Conservation (phyloP, 768 basidiomycete species). For the Naganishia kalamii region DNA sequence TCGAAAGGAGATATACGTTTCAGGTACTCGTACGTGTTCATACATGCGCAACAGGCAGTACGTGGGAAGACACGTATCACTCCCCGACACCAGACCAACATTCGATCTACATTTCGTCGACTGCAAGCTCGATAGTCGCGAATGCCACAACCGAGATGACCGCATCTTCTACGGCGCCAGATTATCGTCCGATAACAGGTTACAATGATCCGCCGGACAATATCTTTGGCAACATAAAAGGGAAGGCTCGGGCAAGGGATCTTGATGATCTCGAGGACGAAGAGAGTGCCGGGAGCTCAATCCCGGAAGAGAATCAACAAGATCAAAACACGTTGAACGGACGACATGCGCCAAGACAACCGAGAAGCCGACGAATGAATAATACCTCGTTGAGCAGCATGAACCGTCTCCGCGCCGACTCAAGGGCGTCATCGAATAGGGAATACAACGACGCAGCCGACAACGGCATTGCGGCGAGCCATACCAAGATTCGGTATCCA, state of each 20-base stretch:
- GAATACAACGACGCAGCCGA: neutral
- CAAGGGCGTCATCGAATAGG: neutral
- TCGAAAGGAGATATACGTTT: neutral
- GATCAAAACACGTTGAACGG: neutral
- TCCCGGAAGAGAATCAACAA: neutral
- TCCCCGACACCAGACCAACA: too few relatives aligned
- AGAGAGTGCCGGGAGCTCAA: neutral
- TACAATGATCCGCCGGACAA: conserved; percentile 1
- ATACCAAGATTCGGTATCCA: neutral
- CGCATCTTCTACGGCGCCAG: neutral
- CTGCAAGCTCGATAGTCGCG: neutral
- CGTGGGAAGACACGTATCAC: too few relatives aligned
- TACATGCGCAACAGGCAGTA: too few relatives aligned
- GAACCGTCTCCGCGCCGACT: neutral
- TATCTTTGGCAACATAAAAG: neutral
- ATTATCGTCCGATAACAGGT: neutral
- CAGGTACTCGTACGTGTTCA: too few relatives aligned
- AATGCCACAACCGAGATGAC: neutral
- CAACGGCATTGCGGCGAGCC: neutral
- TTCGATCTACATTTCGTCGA: too few relatives aligned
- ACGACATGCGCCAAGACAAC: conserved; percentile 3
- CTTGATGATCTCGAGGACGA: neutral
- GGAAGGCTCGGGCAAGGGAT: neutral
- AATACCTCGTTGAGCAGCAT: neutral
- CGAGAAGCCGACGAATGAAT: conserved; percentile 5